phyloP scores from a whole-genome alignment of 208 protist species.

The Leishmania turanica region DNA sequence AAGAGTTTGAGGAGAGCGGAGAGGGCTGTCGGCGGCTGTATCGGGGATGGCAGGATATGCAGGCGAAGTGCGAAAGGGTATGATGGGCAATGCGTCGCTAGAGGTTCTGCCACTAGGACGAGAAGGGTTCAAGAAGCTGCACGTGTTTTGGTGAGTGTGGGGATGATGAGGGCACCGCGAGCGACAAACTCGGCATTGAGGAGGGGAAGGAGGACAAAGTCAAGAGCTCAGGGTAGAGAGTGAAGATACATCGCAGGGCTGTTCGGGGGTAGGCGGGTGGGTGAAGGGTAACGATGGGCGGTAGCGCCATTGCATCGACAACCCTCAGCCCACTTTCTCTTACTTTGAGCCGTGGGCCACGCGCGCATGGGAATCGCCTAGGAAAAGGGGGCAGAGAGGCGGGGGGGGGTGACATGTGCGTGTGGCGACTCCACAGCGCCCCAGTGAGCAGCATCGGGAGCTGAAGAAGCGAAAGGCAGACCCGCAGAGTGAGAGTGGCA shows the following conservation, averaged over 20 bases:
- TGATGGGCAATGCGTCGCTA: neutral
- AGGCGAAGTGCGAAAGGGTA: neutral
- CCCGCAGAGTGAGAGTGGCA: too few relatives aligned
- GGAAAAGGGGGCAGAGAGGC: neutral
- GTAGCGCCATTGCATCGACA: neutral
- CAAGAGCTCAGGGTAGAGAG: neutral
- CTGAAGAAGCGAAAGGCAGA: neutral
- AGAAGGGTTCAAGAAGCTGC: neutral
- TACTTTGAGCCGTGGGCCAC: neutral
- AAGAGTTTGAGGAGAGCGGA: neutral
- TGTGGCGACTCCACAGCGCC: neutral
- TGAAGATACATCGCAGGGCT: neutral
- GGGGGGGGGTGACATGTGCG: neutral
- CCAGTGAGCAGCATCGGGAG: neutral
- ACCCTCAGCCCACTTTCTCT: neutral
- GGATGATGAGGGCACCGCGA: neutral
- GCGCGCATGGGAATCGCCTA: neutral
- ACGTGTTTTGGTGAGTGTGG: neutral
- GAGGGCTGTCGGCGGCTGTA: neutral
- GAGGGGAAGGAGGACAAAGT: neutral
- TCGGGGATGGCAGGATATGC: neutral
- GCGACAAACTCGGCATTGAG: neutral
- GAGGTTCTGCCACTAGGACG: neutral
- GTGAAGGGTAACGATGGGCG: neutral
- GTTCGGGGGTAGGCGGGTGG: neutral